Conservation (phyloP, 148 eudicot species). For the Agrostemma githago region DNA sequence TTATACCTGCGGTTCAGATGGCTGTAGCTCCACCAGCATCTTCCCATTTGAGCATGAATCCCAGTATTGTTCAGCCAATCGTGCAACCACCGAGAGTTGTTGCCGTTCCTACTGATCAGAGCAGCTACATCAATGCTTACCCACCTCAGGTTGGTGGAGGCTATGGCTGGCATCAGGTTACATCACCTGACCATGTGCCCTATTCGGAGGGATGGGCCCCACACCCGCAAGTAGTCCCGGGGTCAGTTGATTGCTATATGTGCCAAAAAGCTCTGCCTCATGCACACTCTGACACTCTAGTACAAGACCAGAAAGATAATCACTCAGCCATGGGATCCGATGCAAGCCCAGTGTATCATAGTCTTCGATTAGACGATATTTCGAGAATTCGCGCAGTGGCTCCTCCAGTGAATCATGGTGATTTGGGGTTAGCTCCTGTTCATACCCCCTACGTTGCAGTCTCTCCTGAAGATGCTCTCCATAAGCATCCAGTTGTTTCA, state of each 20-base stretch:
- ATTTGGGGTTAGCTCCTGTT: slow-evolving; percentile 29
- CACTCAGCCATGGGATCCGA: slow-evolving; percentile 39
- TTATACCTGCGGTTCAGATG: slow-evolving; percentile 51
- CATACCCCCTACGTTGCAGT: slow-evolving; percentile 33
- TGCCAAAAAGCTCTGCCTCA: slow-evolving; percentile 91
- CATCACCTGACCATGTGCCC: slow-evolving; percentile 48
- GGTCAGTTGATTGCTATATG: slow-evolving; percentile 53
- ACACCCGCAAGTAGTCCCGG: slow-evolving; percentile 42
- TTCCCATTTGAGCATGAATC: slow-evolving; percentile 49
- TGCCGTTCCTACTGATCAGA: slow-evolving; percentile 56
- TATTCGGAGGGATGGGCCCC: slow-evolving; percentile 49
- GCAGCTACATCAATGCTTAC: slow-evolving; percentile 37
- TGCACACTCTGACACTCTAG: slow-evolving; percentile 80
- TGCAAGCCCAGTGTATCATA: slow-evolving; percentile 41
- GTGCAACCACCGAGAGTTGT: slow-evolving; percentile 50
- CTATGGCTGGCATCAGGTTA: slow-evolving; percentile 66
- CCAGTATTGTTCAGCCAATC: slow-evolving; percentile 36
- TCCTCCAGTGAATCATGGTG: slow-evolving; percentile 30
- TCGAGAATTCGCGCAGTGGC: slow-evolving; percentile 35
- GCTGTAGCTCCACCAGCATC: slow-evolving; percentile 46
- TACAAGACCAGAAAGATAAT: slow-evolving; percentile 52
- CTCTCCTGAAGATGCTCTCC: slow-evolving; percentile 38
- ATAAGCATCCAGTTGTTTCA: slow-evolving; percentile 31
- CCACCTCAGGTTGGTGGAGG: slow-evolving; percentile 50
- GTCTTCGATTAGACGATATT: slow-evolving; percentile 50